Evolutionary conservation across 23 red algal genomes (phyloP), one percentile per base, ranked within the genome.

Genomic region (Gracilaria gracilis): DNA sequence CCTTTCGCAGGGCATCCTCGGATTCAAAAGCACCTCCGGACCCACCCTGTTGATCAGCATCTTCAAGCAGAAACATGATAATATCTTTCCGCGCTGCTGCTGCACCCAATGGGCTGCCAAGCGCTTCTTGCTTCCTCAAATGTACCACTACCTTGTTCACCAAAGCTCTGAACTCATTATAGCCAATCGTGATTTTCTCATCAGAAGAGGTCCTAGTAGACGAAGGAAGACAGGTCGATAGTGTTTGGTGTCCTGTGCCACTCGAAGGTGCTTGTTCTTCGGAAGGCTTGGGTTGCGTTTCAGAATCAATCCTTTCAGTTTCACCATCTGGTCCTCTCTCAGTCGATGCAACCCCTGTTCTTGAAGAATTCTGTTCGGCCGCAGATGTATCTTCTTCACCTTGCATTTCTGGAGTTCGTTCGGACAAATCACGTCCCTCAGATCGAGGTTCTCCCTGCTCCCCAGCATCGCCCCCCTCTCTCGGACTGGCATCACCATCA

Each of bases 131-230:
- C 64, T 92, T 74, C 28, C 96, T 79, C n/a, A 96, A 79, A 71
- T 93, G 93, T 49, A 99, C 82, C 0, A 95, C 94, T 17, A 99
- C 95, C 27, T 94, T 88, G 86, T 96, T 96, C 58, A 93, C 89
- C 27, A 99, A 49, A 25, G 75, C 44, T 36, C 91, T 88, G 62
- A 96, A 99, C 66, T 95, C 94, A 21, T 91, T 88, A 54, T 95
- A 99, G 28, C 88, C 84, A 46, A 99, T 95, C 44, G 84, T 92
- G 0, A 94, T 62, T 35, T 84, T 93, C 61, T 86, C 88, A 31
- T n/a, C 38, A 1, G 72, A 49, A 27, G 72, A 50, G 72, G 72
- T 77, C 38, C 7, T 0, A 17, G 64, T 69, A 11, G 64, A 69
- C 38, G 64, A 34, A 2, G 64, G 64, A 14, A 9, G 32, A 38